Conservation (phyloP, 2,329 filamentous ascomycete species). For the Claviceps pazoutovae region DNA sequence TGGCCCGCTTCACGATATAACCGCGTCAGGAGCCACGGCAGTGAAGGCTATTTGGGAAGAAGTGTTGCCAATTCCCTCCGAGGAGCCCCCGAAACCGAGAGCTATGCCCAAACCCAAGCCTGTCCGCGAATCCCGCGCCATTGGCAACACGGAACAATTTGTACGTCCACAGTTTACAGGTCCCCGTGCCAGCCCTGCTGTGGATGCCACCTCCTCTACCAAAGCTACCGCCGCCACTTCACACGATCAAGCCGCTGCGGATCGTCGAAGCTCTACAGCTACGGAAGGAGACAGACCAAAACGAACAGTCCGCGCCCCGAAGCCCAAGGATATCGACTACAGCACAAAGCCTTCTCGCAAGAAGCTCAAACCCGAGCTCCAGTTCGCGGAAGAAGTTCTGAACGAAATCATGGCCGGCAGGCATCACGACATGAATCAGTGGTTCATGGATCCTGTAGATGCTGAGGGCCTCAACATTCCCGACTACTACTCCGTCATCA, state of each 20-base stretch:
- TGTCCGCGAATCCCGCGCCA: conserved; percentile 20
- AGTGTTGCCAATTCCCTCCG: conserved; percentile 28
- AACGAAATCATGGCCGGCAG: conserved; percentile 64
- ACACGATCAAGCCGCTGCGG: conserved; percentile 10
- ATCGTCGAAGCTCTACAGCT: conserved; percentile 58
- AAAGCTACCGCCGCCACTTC: conserved; percentile 9
- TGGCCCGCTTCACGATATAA: conserved; percentile 60
- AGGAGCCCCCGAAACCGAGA: conserved; percentile 47
- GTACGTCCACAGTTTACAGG: conserved; percentile 17
- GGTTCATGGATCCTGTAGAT: conserved; percentile 77
- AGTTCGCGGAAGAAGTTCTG: conserved; percentile 75
- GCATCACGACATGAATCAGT: conserved; percentile 51
- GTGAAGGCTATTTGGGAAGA: conserved; percentile 41
- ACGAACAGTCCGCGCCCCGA: conserved; percentile 83
- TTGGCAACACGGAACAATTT: conserved; percentile 12
- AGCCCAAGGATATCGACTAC: conserved; percentile 84
- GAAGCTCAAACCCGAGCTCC: conserved; percentile 78
- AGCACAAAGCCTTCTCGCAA: conserved; percentile 62
- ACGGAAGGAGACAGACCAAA: conserved; percentile 71
- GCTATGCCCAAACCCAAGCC: conserved; percentile 26
- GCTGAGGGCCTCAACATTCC: conserved; percentile 90
- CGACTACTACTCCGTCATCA: conserved; percentile 83
- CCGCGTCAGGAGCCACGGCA: conserved; percentile 38
- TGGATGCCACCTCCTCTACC: conserved; percentile 9
- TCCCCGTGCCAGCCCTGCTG: conserved; percentile 16